Base-by-base conservation (phyloP, 495 filamentous ascomycete genomes). In the Lophiostoma macrostomum region DNA sequence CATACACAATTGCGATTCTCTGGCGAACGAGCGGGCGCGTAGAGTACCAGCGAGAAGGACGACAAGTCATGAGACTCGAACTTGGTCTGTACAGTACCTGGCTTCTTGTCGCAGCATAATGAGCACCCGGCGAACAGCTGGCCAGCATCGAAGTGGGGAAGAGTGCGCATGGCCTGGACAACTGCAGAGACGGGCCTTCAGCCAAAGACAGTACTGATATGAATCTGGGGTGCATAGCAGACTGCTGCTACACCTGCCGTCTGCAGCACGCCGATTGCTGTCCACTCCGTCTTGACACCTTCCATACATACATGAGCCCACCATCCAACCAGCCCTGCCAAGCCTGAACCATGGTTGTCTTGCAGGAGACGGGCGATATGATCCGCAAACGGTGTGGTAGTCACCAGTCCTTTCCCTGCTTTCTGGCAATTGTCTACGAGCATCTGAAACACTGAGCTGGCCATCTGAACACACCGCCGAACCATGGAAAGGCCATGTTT, bases 21-120 rank as follows among this genome's bases (percentile, higher is more conserved):
- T 8, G 41, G 28, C 38, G 32, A 48, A 47, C 43, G 41, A 56
- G 34, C 23, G 43, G n/a, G 32, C 42, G 20, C 31, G 51, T 20
- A 27, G 36, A 2, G 13, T 2, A 22, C 25, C 36, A 25, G 5
- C 22, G 12, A 44, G 39, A 40, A 55, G 51, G 28, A 18, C 40
- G 18, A 47, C 40, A 51, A 22, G 55, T 58, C 55, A 58, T 58
- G 55, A 53, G 55, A 53, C 39, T 49, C n/a, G n/a, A n/a, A 18
- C 35, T 18, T 22, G 16, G 10, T 16, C 18, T 46, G 38, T 37
- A 38, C 53, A 19, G 36, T 57, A 44, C 30, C 31, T 37, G 44
- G 51, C 13, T 38, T 37, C 23, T 37, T 13, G 23, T 44, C 28
- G 46, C 46, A 41, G 24, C 19, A 3, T 37, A 40, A 14, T 20